Evolutionary conservation across 2,329 filamentous ascomycete species (phyloP).

Genomic region (Xylariaceae sp.): DNA sequence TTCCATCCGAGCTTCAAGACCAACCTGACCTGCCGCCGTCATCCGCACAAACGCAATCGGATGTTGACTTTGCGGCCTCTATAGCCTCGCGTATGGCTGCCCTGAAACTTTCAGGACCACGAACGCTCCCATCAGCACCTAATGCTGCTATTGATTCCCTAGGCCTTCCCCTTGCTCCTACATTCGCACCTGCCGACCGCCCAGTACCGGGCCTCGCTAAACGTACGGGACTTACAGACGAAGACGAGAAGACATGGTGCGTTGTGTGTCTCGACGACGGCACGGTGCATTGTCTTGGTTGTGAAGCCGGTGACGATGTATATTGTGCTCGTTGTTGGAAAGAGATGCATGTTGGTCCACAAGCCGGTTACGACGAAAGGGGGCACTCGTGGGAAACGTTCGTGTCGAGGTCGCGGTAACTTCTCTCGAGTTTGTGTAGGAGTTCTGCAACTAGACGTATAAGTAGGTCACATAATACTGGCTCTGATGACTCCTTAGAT

Average conservation of each 20-base stretch:
- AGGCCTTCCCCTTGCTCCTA: constrained; percentile 57
- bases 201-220: constrained; percentile 48
- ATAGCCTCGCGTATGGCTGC: constrained; percentile 61
- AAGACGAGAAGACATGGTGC: constrained; percentile 80
- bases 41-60: constrained; percentile 29
- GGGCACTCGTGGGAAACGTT: constrained; percentile 72
- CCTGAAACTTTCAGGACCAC: constrained; percentile 46
- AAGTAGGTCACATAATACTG: neutral
- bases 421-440: neutral
- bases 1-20: constrained; percentile 53
- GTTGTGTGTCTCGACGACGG: constrained; percentile 83
- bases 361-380: constrained; percentile 73
- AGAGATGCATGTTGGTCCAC: constrained; percentile 76
- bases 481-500: too few species aligned
- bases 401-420: constrained; percentile 34
- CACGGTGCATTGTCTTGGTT: constrained; percentile 74
- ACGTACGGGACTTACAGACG: constrained; percentile 63
- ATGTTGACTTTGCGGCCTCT: constrained; percentile 50
- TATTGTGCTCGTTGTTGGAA: constrained; percentile 83
- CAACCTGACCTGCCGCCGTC: constrained; percentile 35
- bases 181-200: constrained; percentile 54
- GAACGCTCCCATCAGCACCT: constrained; percentile 38
- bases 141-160: constrained; percentile 45
- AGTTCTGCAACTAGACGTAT: neutral
- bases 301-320: constrained; percentile 64